Base-by-base conservation (phyloP, 2,329 filamentous ascomycete genomes). In the Microdochium nivale region DNA sequence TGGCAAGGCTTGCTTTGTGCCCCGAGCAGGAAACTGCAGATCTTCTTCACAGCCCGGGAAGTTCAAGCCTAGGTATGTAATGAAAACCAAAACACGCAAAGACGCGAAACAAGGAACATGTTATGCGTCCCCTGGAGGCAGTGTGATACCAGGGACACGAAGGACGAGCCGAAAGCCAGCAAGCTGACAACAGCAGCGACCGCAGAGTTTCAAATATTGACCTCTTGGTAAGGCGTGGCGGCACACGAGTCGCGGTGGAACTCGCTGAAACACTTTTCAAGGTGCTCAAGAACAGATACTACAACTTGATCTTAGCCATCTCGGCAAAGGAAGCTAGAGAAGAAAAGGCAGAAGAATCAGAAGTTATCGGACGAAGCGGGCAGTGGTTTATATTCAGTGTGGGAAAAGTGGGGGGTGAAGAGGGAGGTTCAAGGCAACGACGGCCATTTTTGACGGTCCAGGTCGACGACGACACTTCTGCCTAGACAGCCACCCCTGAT, bases 121-220 rank as follows among this genome's bases (percentile, higher is more conserved):
- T 53, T 69, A 83, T 75, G 80, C 80, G 72, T 82, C 78, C 66
- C 75, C 76, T 70, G 71, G 76, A 75, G 71, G 69, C 75, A 84
- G 80, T 84, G 80, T 77, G 75, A 82, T 78, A 77, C 78, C 72
- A 68, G 74, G 75, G 79, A 83, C 79, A 83, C 80, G 68, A 75
- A 83, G 78, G 67, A 56, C 40, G 23, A 44, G 21, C 40, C 40
- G 19, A 19, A 23, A 24, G 8, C 40, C 40, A 23, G 79, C 80
- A 81, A 84, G 81, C 80, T 73, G 78, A 82, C 79, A 74, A 13
- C n/a, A 30, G 27, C 33, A 37, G 33, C 33, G 16, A 16, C 33
- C 33, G 7, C 14, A 4, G n/a, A 4, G 5, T 14, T 37, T 37
- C 8, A 37, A 19, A 19, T 7, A 37, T 30, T 30, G 27, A 30